A percentile compares a stretch with the other conserved stretches of the same genome.
phyloP scores from a whole-genome alignment of 2,329 filamentous ascomycete species.

The Taxawa tesnikishii region DNA sequence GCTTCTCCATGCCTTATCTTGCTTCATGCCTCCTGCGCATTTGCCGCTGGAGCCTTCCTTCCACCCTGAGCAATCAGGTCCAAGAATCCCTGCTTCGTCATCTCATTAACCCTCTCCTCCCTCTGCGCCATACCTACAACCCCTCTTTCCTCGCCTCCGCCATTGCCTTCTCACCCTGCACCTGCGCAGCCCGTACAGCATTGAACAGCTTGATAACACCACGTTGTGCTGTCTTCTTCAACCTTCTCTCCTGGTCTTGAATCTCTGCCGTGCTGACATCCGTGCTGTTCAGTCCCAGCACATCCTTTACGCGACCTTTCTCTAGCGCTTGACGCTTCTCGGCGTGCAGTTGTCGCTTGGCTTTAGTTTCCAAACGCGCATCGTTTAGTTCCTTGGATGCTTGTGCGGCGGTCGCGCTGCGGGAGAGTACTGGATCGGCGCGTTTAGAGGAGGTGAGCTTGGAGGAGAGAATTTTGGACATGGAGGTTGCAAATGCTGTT shows the following conservation, averaged over 20 bases:
- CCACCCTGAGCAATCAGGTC: conserved; percentile 63
- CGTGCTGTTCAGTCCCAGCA: conserved; percentile 52
- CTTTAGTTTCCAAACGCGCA: conserved; percentile 68
- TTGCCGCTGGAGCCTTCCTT: conserved; percentile 24
- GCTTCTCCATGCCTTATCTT: no score
- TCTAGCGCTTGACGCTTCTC: conserved; percentile 71
- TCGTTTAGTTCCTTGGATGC: conserved; percentile 63
- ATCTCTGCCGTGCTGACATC: conserved; percentile 37
- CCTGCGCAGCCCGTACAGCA: conserved; percentile 82
- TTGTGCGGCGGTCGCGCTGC: conserved; percentile 62
- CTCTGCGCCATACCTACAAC: conserved; percentile 66
- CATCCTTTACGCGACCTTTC: conserved; percentile 78
- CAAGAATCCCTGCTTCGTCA: conserved; percentile 93
- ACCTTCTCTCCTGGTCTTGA: conserved; percentile 59
- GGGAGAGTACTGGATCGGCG: conserved; percentile 79
- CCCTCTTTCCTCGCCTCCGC: conserved; percentile 57
- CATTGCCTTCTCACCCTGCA: conserved; percentile 71
- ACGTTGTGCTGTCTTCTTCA: conserved; percentile 80
- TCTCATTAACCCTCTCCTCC: conserved; percentile 83
- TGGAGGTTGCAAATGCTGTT: conserved; percentile 77
- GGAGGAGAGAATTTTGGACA: conserved; percentile 82
- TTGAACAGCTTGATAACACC: conserved; percentile 97
- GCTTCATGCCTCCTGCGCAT: conserved; percentile 15
- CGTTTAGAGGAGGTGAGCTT: conserved; percentile 76
- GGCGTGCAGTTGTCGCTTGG: conserved; percentile 62